These are phyloP conservation scores for Viola odorata DNA, from an alignment of 345 rosid genomes.

Conservation along the genomic window DNA sequence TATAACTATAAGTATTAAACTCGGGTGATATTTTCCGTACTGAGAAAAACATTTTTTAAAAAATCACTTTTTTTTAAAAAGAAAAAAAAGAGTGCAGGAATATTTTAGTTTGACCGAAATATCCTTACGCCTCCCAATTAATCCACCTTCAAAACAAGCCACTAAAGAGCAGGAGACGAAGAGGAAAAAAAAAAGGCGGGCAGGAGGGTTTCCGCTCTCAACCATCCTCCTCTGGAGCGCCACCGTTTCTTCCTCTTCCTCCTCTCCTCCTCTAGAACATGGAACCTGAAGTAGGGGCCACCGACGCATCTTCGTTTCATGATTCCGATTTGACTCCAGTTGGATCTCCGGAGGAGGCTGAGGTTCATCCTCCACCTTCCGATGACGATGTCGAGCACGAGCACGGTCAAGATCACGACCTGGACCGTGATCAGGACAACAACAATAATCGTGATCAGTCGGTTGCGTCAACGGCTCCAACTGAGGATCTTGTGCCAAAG, in stretches of 20 bases:
- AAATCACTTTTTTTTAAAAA: not conserved
- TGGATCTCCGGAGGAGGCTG: conserved; percentile 19
- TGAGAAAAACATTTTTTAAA: not conserved
- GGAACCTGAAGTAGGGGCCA: not conserved
- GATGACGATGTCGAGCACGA: conserved; percentile 14
- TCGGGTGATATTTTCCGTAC: not conserved
- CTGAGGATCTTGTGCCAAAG: conserved; percentile 17
- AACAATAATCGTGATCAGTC: not conserved
- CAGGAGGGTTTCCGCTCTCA: conserved; percentile 9
- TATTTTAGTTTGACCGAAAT: not conserved
- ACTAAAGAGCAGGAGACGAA: conserved; percentile 15
- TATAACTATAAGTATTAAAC: too few relatives aligned
- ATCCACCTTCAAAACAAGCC: not conserved
- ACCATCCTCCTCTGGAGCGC: conserved; percentile 1
- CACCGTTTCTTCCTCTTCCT: conserved; percentile 16
- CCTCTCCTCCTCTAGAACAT: not conserved
- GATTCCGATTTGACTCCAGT: conserved; percentile 13
- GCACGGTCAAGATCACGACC: not conserved
- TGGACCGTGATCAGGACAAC: conserved; percentile 6
- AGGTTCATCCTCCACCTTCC: conserved; percentile 13
- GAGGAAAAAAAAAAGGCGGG: not conserved
- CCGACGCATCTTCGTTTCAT: not conserved
- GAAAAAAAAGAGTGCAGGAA: too few relatives aligned
- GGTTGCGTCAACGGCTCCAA: conserved; percentile 4
- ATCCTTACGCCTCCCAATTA: conserved; percentile 12